phyloP scores from a whole-genome alignment of 2,329 filamentous ascomycete species.

The Stemphylium lycopersici region DNA sequence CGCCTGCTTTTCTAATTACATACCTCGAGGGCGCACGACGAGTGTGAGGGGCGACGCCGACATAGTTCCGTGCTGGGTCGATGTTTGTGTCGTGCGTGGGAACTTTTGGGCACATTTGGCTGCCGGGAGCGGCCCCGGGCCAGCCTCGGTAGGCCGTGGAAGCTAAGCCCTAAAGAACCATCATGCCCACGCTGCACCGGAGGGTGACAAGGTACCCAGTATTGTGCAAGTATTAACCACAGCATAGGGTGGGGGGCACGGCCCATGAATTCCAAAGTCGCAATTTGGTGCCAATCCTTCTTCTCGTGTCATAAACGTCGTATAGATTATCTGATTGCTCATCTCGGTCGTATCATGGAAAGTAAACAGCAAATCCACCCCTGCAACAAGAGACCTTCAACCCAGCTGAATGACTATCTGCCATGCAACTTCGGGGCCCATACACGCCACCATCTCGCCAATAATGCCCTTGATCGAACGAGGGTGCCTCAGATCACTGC shows the following conservation, averaged over 20 bases:
- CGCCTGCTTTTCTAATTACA: conserved; percentile 5
- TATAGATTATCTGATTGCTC: too few species aligned
- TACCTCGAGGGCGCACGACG: conserved; percentile 55
- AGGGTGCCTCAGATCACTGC: conserved; percentile 57
- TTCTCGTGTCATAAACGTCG: too few species aligned
- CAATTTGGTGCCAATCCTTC: too few species aligned
- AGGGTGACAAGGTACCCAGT: too few species aligned
- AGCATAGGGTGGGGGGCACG: too few species aligned
- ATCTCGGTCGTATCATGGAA: too few species aligned
- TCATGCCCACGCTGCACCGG: too few species aligned
- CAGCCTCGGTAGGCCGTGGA: conserved; percentile 16
- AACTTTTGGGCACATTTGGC: conserved; percentile 14
- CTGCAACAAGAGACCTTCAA: not conserved
- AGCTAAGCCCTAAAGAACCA: conserved; percentile 9
- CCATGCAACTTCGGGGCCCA: conserved; percentile 66
- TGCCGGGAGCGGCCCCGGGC: conserved; percentile 6
- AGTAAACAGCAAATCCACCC: not conserved
- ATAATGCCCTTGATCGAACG: conserved; percentile 65
- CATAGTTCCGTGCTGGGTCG: conserved; percentile 38
- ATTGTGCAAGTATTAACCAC: too few species aligned
- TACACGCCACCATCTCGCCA: conserved; percentile 69
- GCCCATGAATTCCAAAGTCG: too few species aligned
- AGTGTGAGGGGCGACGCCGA: conserved; percentile 52
- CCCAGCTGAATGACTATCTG: conserved; percentile 66
- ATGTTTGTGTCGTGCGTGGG: conserved; percentile 14